Conservation (phyloP, 73 alveolate genomes). For the Diophrys sp. region DNA sequence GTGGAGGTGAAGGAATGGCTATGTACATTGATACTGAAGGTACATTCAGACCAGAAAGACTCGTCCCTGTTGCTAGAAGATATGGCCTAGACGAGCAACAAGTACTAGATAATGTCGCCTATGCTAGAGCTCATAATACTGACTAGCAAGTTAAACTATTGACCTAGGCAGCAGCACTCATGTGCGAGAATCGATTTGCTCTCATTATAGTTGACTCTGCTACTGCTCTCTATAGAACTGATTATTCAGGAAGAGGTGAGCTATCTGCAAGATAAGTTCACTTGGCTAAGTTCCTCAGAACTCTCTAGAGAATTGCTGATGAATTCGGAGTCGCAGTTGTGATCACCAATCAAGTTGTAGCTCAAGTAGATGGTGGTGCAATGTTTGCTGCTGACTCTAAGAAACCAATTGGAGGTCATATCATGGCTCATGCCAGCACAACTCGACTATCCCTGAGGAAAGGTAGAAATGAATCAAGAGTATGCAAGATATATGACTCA, state of each 20-base stretch:
- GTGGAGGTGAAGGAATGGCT: slow-evolving; percentile 98
- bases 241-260: slow-evolving; percentile 98
- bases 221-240: slow-evolving; percentile 98
- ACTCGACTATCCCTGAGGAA: slow-evolving; percentile 94
- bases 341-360: slow-evolving; percentile 96
- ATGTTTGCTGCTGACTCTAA: slow-evolving; percentile 90
- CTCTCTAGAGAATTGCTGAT: slow-evolving; percentile 95
- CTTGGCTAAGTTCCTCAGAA: slow-evolving; percentile 94
- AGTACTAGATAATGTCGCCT: slow-evolving; percentile 95
- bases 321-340: slow-evolving; percentile 98
- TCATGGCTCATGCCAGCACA: slow-evolving; percentile 98
- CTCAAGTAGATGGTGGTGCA: slow-evolving; percentile 93
- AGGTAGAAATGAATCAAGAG: slow-evolving; percentile 96
- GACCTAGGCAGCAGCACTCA: slow-evolving; percentile 87
- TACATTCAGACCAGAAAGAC: slow-evolving; percentile 97
- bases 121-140: slow-evolving; percentile 96
- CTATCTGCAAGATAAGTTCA: slow-evolving; percentile 90
- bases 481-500: slow-evolving; percentile 93
- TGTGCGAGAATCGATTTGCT: slow-evolving; percentile 92
- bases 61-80: slow-evolving; percentile 88
- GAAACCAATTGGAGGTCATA: slow-evolving; percentile 99
- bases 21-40: slow-evolving; percentile 96
- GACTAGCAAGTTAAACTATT: slow-evolving; percentile 92
- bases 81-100: slow-evolving; percentile 90
- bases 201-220: slow-evolving; percentile 96